Percentiles rank a stretch among this genome's conserved stretches.
Evolutionary conservation across 192 early-diverging fungal species (phyloP).

Genomic region (Coemansia sp.): DNA sequence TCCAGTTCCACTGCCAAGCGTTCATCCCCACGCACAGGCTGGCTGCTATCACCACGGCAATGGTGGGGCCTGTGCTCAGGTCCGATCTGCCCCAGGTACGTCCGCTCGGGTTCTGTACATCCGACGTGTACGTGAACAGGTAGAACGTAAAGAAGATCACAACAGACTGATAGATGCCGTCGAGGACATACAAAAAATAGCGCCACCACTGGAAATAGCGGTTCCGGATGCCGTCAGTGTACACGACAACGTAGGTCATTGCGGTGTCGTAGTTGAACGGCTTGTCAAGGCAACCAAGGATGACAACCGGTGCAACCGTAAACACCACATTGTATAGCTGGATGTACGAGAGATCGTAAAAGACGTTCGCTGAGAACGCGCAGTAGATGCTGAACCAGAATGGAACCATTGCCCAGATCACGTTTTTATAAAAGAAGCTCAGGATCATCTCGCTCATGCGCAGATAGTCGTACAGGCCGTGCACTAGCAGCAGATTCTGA

Average conservation of each 20-base stretch:
- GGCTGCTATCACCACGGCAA: conserved; percentile 77
- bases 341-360: conserved; percentile 92
- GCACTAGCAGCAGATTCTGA: conserved; percentile 83
- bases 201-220: conserved; percentile 79
- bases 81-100: conserved; percentile 61
- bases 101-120: conserved; percentile 60
- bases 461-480: conserved; percentile 90
- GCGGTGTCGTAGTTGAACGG: conserved; percentile 54
- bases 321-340: conserved; percentile 85
- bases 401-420: conserved; percentile 87
- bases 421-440: conserved; percentile 97
- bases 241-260: conserved; percentile 67
- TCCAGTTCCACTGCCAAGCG: conserved; percentile 85
- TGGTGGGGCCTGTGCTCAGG: conserved; percentile 80
- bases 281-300: conserved; percentile 60
- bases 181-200: conserved; percentile 85
- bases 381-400: conserved; percentile 96
- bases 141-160: conserved; percentile 83
- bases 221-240: conserved; percentile 84
- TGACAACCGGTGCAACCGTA: conserved; percentile 67
- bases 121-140: conserved; percentile 59
- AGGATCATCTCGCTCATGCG: conserved; percentile 89
- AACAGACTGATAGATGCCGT: conserved; percentile 92
- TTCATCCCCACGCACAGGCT: conserved; percentile 80
- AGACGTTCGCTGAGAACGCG: conserved; percentile 89